These are phyloP conservation scores for Crucihimalaya himalaica DNA, from an alignment of 345 rosid genomes.

Conservation along the genomic window DNA sequence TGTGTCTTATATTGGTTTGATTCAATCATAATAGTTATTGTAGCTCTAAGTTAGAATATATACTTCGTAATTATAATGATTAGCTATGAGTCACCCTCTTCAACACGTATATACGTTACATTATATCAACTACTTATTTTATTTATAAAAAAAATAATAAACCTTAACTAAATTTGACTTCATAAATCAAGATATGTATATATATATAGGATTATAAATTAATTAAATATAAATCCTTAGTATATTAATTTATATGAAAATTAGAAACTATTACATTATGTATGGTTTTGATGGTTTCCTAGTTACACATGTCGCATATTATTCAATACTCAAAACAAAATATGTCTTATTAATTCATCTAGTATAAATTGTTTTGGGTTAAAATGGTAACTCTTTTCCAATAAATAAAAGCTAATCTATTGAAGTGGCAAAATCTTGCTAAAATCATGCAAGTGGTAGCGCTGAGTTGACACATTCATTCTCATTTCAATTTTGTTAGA, in stretches of 20 bases:
- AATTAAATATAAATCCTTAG: neutral
- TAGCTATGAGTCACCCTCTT: neutral
- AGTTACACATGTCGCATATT: neutral
- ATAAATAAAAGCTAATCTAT: neutral
- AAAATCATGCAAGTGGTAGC: neutral
- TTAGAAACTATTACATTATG: neutral
- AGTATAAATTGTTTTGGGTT: neutral
- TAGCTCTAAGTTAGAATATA: neutral
- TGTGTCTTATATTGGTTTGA: neutral
- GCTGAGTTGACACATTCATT: neutral
- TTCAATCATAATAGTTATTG: neutral
- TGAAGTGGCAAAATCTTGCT: neutral
- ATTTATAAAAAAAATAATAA: neutral
- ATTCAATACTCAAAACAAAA: neutral
- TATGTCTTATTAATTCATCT: neutral
- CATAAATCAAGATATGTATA: neutral
- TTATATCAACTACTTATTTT: neutral
- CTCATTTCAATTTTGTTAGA: neutral
- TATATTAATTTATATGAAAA: neutral
- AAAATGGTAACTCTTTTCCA: neutral
- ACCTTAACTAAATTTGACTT: neutral
- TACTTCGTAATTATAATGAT: neutral
- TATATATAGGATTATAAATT: neutral
- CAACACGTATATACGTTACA: neutral
- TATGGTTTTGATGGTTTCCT: neutral